These are phyloP conservation scores for Exobasidium rhododendri DNA, from an alignment of 1,284 basidiomycete species.

Conservation along the genomic window DNA sequence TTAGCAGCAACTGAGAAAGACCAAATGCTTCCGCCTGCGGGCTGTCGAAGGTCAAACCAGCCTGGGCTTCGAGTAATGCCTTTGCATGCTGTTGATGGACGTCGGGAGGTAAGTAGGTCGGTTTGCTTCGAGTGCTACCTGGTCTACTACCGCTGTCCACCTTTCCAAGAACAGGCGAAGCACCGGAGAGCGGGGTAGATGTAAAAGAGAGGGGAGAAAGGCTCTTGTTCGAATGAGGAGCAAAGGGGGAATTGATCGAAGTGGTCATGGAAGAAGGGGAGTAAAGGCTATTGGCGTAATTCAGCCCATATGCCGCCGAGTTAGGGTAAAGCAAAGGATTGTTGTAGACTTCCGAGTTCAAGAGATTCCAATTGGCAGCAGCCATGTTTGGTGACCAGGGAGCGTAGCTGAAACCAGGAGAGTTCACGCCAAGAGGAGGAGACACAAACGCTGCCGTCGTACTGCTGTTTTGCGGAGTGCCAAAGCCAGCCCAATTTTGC, in stretches of 20 bases:
- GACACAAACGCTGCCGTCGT: not conserved
- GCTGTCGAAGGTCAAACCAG: not conserved
- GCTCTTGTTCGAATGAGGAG: not conserved
- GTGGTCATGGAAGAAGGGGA: not conserved
- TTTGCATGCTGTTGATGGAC: slow-evolving; percentile 6
- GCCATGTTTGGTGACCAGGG: not conserved
- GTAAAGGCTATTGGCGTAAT: not conserved
- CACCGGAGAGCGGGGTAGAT: not conserved
- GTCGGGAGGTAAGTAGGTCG: slow-evolving; percentile 10
- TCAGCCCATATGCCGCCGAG: not conserved
- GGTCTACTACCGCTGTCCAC: not conserved
- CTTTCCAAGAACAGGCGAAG: not conserved
- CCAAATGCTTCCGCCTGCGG: not conserved
- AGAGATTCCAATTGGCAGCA: not conserved
- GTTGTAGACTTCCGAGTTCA: not conserved
- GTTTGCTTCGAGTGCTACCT: not conserved
- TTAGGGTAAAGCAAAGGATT: not conserved
- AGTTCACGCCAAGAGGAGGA: not conserved
- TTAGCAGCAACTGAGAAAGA: not conserved
- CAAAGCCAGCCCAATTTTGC: not conserved
- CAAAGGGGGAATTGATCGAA: not conserved
- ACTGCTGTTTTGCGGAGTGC: not conserved
- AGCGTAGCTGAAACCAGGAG: not conserved
- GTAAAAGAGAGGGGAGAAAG: not conserved
- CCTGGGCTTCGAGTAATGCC: not conserved